These are phyloP conservation scores for Trametes cingulata DNA, from an alignment of 768 basidiomycete species.

Conservation along the genomic window DNA sequence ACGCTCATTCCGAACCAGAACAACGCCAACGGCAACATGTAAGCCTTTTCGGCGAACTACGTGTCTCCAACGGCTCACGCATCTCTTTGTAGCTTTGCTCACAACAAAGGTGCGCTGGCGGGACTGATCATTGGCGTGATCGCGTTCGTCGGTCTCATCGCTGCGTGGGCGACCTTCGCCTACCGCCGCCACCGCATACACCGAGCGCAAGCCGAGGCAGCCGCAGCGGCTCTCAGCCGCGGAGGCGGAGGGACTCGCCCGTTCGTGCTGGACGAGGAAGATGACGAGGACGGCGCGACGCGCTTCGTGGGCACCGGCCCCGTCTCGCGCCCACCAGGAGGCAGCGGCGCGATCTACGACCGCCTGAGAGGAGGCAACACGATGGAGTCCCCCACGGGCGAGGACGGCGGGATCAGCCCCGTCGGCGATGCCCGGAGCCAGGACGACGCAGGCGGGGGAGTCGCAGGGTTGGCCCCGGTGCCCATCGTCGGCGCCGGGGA, in stretches of 20 bases:
- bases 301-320: slow-evolving; percentile 13
- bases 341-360: slow-evolving; percentile 5
- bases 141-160: slow-evolving; percentile 23
- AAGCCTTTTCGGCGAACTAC: neutral
- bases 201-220: slow-evolving; percentile 20
- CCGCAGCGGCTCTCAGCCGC: slow-evolving; percentile 18
- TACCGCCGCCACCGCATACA: slow-evolving; percentile 25
- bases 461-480: slow-evolving; percentile 3
- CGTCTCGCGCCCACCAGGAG: neutral
- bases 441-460: slow-evolving; percentile 10
- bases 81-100: slow-evolving; percentile 19
- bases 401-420: neutral
- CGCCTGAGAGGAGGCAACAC: slow-evolving; percentile 19
- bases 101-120: slow-evolving; percentile 27
- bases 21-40: slow-evolving; percentile 17
- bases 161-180: slow-evolving; percentile 22
- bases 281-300: slow-evolving; percentile 9
- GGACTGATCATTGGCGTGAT: slow-evolving; percentile 27
- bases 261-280: slow-evolving; percentile 20
- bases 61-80: neutral
- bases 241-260: slow-evolving; percentile 6
- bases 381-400: slow-evolving; percentile 6
- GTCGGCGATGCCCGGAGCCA: slow-evolving; percentile 9
- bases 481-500: slow-evolving; percentile 18
- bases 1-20: slow-evolving; percentile 24